Conservation (phyloP, 2,329 filamentous ascomycete species). For the Bipolaris sorokiniana region DNA sequence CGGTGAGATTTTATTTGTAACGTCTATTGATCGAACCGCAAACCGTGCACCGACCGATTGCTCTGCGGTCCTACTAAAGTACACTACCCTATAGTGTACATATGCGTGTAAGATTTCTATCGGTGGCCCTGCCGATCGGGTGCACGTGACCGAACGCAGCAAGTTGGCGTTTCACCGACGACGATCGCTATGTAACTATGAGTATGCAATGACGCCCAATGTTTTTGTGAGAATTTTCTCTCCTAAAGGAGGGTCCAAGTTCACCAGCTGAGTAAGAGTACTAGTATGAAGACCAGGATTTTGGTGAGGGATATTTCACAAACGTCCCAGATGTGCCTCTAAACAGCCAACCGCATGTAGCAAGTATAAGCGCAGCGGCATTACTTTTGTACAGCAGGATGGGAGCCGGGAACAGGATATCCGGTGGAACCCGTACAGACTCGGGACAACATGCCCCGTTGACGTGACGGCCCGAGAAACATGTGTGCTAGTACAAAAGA, state of each 20-base stretch:
- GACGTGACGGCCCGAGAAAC: neutral
- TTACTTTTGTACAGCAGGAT: neutral
- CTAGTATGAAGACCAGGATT: neutral
- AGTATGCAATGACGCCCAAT: neutral
- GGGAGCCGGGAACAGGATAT: neutral
- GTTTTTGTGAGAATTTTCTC: neutral
- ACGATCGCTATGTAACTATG: no score
- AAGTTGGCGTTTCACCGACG: neutral
- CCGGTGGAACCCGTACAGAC: neutral
- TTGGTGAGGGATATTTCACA: neutral
- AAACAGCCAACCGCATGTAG: no score
- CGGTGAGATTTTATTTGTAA: neutral
- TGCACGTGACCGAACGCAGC: neutral
- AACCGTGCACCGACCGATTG: neutral
- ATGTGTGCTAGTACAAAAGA: neutral
- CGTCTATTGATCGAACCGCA: neutral
- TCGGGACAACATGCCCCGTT: neutral
- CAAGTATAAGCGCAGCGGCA: neutral
- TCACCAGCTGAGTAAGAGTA: neutral
- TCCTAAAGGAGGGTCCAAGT: neutral
- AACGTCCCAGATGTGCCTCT: neutral
- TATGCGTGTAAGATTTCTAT: no score
- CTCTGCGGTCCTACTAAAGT: neutral
- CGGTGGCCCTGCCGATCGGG: neutral
- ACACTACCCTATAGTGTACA: no score